Evolutionary conservation across 1,284 basidiomycete genomes (phyloP).

Genomic region (Ganoderma lingzhi): DNA sequence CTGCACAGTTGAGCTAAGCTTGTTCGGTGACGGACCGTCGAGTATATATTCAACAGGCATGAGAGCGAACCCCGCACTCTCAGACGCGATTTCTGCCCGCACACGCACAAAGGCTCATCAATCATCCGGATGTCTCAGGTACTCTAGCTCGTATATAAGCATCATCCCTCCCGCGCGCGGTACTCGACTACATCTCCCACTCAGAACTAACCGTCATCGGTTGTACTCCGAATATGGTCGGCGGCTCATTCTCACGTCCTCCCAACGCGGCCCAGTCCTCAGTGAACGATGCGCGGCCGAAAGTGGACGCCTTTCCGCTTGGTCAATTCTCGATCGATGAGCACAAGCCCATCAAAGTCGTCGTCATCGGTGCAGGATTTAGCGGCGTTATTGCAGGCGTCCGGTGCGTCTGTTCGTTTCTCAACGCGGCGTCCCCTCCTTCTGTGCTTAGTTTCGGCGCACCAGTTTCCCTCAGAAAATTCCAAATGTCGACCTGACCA

Average conservation of each 20-base stretch:
- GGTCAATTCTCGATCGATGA: conserved; percentile 54
- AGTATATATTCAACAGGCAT: neutral
- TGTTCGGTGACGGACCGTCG: neutral
- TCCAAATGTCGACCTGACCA: conserved; percentile 59
- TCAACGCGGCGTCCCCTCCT: too few relatives aligned
- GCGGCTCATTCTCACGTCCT: conserved; percentile 26
- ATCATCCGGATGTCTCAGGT: conserved; percentile 24
- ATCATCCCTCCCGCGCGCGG: neutral
- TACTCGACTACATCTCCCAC: neutral
- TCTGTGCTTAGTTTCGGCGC: neutral
- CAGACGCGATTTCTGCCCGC: neutral
- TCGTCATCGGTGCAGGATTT: conserved; percentile 61
- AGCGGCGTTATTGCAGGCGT: conserved; percentile 65
- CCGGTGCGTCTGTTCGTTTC: conserved; percentile 37
- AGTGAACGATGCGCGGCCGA: neutral
- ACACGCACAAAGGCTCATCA: neutral
- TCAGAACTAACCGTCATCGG: neutral
- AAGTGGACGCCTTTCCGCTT: conserved; percentile 7
- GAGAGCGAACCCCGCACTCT: neutral
- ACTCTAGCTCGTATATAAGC: conserved; percentile 4
- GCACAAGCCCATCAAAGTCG: conserved; percentile 56
- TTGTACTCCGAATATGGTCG: neutral
- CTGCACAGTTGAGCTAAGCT: neutral
- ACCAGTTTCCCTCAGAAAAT: conserved; percentile 61
- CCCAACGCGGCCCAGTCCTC: conserved; percentile 1